These are phyloP conservation scores for Chrysanthemum makinoi DNA, from an alignment of 129 eudicot species.

Conservation along the genomic window DNA sequence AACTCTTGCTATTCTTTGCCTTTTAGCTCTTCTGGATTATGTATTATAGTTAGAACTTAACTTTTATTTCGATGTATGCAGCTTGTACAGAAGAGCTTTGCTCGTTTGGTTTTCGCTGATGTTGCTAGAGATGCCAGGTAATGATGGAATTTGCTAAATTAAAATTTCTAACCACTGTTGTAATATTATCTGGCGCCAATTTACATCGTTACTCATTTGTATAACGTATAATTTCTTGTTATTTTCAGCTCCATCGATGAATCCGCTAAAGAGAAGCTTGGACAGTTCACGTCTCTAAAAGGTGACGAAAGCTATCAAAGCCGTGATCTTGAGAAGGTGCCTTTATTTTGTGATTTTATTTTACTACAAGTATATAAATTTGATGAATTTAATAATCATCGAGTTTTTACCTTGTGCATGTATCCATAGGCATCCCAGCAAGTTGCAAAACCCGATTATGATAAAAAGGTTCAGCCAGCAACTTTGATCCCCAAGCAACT, in stretches of 20 bases:
- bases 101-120: slow-evolving; percentile 76
- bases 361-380: background rate
- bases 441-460: slow-evolving; percentile 80
- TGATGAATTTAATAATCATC: background rate
- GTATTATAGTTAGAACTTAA: slow-evolving; percentile 10
- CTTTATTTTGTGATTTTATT: slow-evolving; percentile 1
- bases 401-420: slow-evolving; percentile 6
- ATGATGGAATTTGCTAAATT: background rate
- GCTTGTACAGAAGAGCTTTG: slow-evolving; percentile 99
- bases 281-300: slow-evolving; percentile 60
- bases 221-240: slow-evolving; percentile 10
- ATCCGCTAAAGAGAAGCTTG: slow-evolving; percentile 81
- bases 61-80: slow-evolving; percentile 45
- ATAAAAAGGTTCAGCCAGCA: slow-evolving; percentile 74
- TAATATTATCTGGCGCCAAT: background rate
- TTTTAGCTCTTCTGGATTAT: too few relatives aligned
- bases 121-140: slow-evolving; percentile 80
- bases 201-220: background rate
- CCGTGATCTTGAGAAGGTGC: slow-evolving; percentile 97
- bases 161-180: background rate
- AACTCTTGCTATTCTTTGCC: background rate
- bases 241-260: slow-evolving; percentile 70
- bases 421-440: slow-evolving; percentile 77
- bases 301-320: slow-evolving; percentile 87
- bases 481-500: slow-evolving; percentile 93